Evolutionary conservation across 73 alveolate species (phyloP).

Genomic region (Paramecium bursaria): DNA sequence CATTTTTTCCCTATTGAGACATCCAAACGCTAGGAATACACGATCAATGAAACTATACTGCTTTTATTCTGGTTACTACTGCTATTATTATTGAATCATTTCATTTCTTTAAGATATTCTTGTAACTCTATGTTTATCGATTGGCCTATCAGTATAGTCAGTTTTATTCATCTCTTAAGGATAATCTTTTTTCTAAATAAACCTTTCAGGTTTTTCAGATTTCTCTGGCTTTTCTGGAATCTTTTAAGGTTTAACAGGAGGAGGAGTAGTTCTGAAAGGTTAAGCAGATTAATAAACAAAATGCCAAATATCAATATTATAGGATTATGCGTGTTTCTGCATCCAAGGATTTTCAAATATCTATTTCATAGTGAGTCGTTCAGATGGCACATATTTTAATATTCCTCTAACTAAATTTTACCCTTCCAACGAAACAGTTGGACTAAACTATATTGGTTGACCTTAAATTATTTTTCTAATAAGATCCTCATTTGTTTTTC

Average conservation of each 20-base stretch:
- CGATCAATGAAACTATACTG: too few species aligned
- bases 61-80: too few species aligned
- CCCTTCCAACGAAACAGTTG: conserved; percentile 78
- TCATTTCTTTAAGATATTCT: too few species aligned
- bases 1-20: too few species aligned
- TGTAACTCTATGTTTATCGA: too few species aligned
- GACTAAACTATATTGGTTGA: conserved; percentile 72
- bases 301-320: conserved; percentile 5
- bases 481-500: conserved; percentile 69
- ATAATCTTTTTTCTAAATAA: too few species aligned
- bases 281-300: background rate
- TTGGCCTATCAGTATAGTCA: too few species aligned
- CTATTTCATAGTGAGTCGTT: conserved; percentile 85
- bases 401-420: conserved; percentile 82
- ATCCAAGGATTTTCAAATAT: conserved; percentile 95
- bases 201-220: too few species aligned
- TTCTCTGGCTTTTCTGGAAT: too few species aligned
- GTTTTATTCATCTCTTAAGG: too few species aligned
- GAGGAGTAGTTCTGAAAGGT: background rate
- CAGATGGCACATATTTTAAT: conserved; percentile 79
- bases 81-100: too few species aligned
- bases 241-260: background rate
- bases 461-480: conserved; percentile 70
- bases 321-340: conserved; percentile 49
- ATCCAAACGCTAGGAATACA: too few species aligned